Base-by-base conservation (phyloP, 768 basidiomycete genomes). In the Rhodotorula paludigena region DNA sequence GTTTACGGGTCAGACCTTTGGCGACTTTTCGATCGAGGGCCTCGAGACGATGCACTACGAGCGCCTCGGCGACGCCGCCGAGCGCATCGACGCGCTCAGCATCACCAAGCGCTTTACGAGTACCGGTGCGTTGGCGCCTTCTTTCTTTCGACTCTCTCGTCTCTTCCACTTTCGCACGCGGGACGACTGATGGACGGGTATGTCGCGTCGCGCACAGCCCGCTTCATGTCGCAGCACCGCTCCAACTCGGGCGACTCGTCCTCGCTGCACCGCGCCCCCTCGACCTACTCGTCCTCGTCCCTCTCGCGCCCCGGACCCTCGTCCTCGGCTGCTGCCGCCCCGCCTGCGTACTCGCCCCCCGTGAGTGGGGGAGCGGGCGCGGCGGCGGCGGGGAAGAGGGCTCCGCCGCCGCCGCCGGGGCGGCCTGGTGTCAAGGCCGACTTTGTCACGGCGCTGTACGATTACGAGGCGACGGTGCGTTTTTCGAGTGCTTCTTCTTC, bases 391-490 rank as follows among this genome's bases (percentile, higher is more conserved):
- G 0, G 77, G 76, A 28, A 65, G 74, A 1, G 55, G 73, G 67
- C 25, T 68, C 60, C 12, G 71, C 74, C 36, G 61, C 80, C 42
- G 78, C 67, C 47, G 38, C 60, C 79, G 53, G 66, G n/a, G 23
- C 69, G 42, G 67, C 62, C 68, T 48, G 68, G 28, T 76, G 53
- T 41, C 36, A 44, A 41, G 35, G 53, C 32, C 51, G 84, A 86
- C 77, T 92, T 91, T 75, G 92, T 92, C 33, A 87, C 90, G 16
- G 96, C 96, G 38, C 77, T 98, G 75, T 99, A 96, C 76, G 96
- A 99, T 78, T 99, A 94, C 77, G 83, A 82, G 42, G 91, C 96
- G 28, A 39, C 39, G 48, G 59, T 60, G 39, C 59, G 59, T 60
- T 42, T 7, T 18, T 12, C 32, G 14, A 33, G 30, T 33, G n/a